phyloP scores from a whole-genome alignment of 169 alveolate genomes.

The Plasmodium gaboni region DNA sequence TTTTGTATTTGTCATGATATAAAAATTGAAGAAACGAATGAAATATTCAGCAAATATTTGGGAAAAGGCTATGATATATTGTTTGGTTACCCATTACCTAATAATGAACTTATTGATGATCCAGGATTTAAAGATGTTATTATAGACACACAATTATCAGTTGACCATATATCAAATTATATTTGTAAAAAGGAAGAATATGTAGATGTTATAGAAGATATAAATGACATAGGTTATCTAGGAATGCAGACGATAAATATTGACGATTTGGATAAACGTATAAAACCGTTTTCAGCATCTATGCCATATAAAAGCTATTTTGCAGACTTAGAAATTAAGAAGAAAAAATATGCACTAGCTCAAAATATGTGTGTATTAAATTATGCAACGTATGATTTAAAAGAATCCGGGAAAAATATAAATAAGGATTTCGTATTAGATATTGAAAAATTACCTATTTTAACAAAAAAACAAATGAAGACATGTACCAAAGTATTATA shows the following conservation, averaged over 20 bases:
- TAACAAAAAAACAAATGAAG: slow-evolving; percentile 11
- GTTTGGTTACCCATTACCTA: slow-evolving; percentile 72
- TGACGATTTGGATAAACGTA: slow-evolving; percentile 29
- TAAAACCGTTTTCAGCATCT: slow-evolving; percentile 68
- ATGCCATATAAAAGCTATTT: slow-evolving; percentile 63
- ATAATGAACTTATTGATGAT: slow-evolving; percentile 64
- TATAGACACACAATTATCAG: slow-evolving; percentile 32
- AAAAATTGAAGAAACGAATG: slow-evolving; percentile 5
- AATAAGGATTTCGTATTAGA: slow-evolving; percentile 38
- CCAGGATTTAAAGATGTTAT: slow-evolving; percentile 49
- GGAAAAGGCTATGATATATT: slow-evolving; percentile 68
- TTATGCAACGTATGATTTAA: slow-evolving; percentile 39
- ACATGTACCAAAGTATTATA: slow-evolving; percentile 5
- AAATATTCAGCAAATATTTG: slow-evolving; percentile 43
- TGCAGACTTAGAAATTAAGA: slow-evolving; percentile 58
- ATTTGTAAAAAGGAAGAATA: slow-evolving; percentile 58
- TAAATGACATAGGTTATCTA: slow-evolving; percentile 48
- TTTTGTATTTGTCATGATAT: not conserved
- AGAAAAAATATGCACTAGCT: slow-evolving; percentile 55
- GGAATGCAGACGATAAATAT: slow-evolving; percentile 64
- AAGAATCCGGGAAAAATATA: slow-evolving; percentile 34
- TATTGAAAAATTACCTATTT: slow-evolving; percentile 55
- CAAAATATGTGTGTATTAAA: slow-evolving; percentile 45
- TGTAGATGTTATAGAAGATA: slow-evolving; percentile 42
- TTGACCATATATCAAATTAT: slow-evolving; percentile 11